Evolutionary conservation across 2,329 filamentous ascomycete genomes (phyloP).

Genomic region (Verticillium nubilum): DNA sequence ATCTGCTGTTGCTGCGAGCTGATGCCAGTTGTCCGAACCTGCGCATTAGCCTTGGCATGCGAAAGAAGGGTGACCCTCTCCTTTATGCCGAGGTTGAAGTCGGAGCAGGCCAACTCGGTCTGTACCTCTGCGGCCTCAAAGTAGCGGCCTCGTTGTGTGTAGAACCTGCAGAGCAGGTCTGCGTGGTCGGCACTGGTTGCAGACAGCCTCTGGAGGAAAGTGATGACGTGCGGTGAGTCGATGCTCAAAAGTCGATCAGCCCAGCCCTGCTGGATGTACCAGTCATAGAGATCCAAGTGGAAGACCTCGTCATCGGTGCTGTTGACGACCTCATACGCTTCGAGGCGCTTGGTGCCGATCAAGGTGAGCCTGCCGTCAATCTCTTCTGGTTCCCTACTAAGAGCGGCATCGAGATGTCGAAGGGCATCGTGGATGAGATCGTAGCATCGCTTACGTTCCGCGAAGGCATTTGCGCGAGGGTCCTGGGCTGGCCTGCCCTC

Average conservation of each 20-base stretch:
- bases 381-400: slow-evolving; percentile 62
- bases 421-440: slow-evolving; percentile 82
- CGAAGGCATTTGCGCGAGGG: slow-evolving; percentile 60
- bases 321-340: slow-evolving; percentile 89
- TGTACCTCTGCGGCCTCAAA: slow-evolving; percentile 87
- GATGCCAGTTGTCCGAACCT: slow-evolving; percentile 71
- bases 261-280: slow-evolving; percentile 86
- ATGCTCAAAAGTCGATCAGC: slow-evolving; percentile 80
- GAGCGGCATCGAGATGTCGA: slow-evolving; percentile 67
- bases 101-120: slow-evolving; percentile 74
- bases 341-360: slow-evolving; percentile 70
- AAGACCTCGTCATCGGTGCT: slow-evolving; percentile 88
- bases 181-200: slow-evolving; percentile 69
- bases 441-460: slow-evolving; percentile 74
- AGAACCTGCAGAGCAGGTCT: slow-evolving; percentile 89
- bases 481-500: slow-evolving; percentile 73
- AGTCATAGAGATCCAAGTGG: slow-evolving; percentile 94
- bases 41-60: slow-evolving; percentile 86
- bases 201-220: slow-evolving; percentile 76
- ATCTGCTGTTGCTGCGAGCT: slow-evolving; percentile 78
- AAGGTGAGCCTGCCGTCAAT: slow-evolving; percentile 75
- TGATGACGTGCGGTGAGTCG: slow-evolving; percentile 78
- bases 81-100: slow-evolving; percentile 73
- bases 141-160: slow-evolving; percentile 76
- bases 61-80: slow-evolving; percentile 86